A percentile compares a stretch with the other conserved stretches of the same genome.
phyloP scores from a whole-genome alignment of 768 basidiomycete species.

The Holtermannia corniformis region DNA sequence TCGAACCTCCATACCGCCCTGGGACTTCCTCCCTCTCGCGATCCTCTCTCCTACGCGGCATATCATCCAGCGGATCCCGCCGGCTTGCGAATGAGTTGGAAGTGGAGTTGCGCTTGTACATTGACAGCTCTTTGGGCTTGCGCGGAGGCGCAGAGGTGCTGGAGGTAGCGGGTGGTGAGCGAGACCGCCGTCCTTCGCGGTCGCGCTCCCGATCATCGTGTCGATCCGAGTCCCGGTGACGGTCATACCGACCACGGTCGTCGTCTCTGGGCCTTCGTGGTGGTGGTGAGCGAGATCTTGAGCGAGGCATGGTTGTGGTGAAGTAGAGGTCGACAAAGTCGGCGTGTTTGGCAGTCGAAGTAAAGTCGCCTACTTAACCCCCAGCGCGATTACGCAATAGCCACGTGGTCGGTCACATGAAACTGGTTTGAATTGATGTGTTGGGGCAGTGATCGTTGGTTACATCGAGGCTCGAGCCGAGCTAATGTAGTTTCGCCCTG shows the following conservation, averaged over 20 bases:
- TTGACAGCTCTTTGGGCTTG: conserved; percentile 37
- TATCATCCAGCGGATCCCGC: conserved; percentile 31
- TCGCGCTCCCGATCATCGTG: not conserved
- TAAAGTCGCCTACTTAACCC: too few relatives aligned
- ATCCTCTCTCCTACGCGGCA: conserved; percentile 18
- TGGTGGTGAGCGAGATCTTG: conserved; percentile 15
- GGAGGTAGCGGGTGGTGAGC: conserved; percentile 15
- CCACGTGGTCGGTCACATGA: too few relatives aligned
- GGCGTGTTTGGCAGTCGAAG: too few relatives aligned
- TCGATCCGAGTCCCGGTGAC: not conserved
- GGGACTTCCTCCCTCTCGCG: conserved; percentile 32
- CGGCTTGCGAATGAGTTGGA: conserved; percentile 26
- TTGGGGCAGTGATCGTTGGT: too few relatives aligned
- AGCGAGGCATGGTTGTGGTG: conserved; percentile 23
- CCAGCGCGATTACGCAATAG: too few relatives aligned
- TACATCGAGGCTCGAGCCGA: too few relatives aligned
- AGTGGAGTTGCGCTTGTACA: conserved; percentile 38
- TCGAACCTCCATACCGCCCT: conserved; percentile 29
- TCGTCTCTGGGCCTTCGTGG: conserved; percentile 8
- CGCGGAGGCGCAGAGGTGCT: conserved; percentile 4
- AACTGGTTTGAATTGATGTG: too few relatives aligned
- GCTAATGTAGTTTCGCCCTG: too few relatives aligned
- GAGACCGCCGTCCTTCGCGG: conserved; percentile 9
- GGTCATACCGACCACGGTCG: conserved; percentile 3
- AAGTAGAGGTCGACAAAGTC: too few relatives aligned